phyloP scores from a whole-genome alignment of 176 grass and related monocot genomes.

The Tuctoria greenei region DNA sequence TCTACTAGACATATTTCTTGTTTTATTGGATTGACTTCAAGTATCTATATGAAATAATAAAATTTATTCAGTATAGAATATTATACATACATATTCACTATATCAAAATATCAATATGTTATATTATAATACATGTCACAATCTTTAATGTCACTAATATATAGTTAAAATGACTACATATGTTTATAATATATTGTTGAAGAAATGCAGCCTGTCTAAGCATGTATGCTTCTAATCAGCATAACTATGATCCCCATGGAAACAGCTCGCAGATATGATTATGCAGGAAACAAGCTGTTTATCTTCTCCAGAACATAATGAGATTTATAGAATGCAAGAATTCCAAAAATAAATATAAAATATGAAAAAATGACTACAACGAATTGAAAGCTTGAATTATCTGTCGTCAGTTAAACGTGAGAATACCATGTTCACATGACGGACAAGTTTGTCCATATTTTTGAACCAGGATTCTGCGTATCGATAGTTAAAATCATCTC shows the following conservation, averaged over 20 bases:
- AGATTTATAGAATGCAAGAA: neutral
- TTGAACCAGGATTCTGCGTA: conserved; percentile 95
- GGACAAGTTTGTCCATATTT: conserved; percentile 92
- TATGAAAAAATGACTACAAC: neutral
- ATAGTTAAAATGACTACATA: too few species aligned
- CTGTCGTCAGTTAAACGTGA: neutral
- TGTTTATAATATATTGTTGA: too few species aligned
- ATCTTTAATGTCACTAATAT: too few species aligned
- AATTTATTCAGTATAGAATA: too few species aligned
- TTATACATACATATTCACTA: too few species aligned
- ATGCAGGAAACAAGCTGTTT: neutral
- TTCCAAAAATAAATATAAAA: neutral
- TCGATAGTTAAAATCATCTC: conserved; percentile 89
- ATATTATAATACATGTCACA: too few species aligned
- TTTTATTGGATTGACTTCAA: too few species aligned
- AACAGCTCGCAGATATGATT: neutral
- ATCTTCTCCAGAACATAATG: neutral
- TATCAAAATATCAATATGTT: too few species aligned
- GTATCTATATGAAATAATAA: too few species aligned
- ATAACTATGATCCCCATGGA: too few species aligned
- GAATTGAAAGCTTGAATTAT: neutral
- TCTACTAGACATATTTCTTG: too few species aligned
- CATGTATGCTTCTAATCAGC: neutral
- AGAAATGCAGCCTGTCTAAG: too few species aligned
- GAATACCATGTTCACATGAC: conserved; percentile 89